Evolutionary conservation across 805 yeast genomes (phyloP).

Genomic region (Scheffersomyces lignosus): DNA sequence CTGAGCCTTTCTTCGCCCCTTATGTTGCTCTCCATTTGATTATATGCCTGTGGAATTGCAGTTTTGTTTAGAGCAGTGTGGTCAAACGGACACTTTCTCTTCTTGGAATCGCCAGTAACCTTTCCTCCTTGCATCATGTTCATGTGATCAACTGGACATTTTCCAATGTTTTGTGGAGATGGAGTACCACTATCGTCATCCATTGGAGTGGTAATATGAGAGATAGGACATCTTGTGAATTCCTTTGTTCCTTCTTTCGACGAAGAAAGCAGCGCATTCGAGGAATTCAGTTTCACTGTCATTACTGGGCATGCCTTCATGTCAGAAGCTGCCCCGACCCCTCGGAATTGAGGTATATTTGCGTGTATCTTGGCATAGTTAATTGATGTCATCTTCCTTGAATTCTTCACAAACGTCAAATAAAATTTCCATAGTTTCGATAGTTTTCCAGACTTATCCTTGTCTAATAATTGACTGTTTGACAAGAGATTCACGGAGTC

Average conservation of each 20-base stretch:
- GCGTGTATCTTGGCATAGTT: constrained; percentile 36
- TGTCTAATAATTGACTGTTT: constrained; percentile 11
- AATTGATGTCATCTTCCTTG: constrained; percentile 24
- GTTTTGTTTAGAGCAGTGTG: constrained; percentile 13
- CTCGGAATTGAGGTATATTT: constrained; percentile 26
- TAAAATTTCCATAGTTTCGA: constrained; percentile 42
- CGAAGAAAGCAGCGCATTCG: constrained; percentile 1
- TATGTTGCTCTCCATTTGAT: constrained; percentile 18
- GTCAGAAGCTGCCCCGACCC: constrained; percentile 10
- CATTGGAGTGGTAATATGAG: constrained; percentile 23
- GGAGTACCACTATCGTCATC: constrained; percentile 12
- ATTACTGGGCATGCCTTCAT: constrained; percentile 18
- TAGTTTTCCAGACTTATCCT: constrained; percentile 16
- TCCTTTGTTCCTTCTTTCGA: constrained; percentile 1
- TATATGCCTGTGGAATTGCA: constrained; percentile 7
- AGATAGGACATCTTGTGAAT: constrained; percentile 23
- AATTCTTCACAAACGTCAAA: constrained; percentile 33
- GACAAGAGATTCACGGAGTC: constrained; percentile 9
- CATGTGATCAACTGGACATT: constrained; percentile 10
- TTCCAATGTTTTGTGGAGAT: constrained; percentile 1
- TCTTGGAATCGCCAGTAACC: constrained; percentile 6
- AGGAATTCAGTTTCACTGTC: constrained; percentile 4
- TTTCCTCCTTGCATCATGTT: neutral
- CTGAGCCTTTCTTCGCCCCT: constrained; percentile 13
- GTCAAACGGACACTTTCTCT: constrained; percentile 35